phyloP scores from a whole-genome alignment of 495 filamentous ascomycete species.

The Mycothermus thermophilus region DNA sequence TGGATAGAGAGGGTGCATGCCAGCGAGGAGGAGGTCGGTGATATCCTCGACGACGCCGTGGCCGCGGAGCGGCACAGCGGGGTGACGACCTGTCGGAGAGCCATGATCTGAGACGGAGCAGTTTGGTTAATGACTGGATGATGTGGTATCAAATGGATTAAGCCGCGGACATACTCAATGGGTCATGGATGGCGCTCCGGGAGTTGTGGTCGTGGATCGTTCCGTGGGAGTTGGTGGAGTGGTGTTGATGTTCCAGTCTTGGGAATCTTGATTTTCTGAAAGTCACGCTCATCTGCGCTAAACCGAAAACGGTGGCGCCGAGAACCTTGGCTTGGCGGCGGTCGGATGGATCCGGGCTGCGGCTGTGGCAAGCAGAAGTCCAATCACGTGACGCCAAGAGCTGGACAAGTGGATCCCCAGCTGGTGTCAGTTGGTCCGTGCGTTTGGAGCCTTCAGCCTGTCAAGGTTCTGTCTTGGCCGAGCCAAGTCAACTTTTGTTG shows the following conservation, averaged over 20 bases:
- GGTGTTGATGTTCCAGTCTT: too few relatives aligned
- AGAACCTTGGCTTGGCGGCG: not conserved
- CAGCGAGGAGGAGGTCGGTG: conserved; percentile 5
- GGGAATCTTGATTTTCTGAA: conserved; percentile 6
- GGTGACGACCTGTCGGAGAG: conserved; percentile 13
- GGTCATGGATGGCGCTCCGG: conserved; percentile 10
- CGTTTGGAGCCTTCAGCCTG: not conserved
- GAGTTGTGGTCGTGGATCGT: too few relatives aligned
- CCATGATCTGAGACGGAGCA: too few relatives aligned
- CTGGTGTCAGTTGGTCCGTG: conserved; percentile 2
- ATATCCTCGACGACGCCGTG: conserved; percentile 8
- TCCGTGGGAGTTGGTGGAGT: too few relatives aligned
- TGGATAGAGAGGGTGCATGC: conserved; percentile 1
- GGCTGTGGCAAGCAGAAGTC: too few relatives aligned
- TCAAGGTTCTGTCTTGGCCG: too few relatives aligned
- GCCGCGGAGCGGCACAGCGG: conserved; percentile 17
- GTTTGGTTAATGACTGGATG: not conserved
- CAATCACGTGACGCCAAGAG: conserved; percentile 1
- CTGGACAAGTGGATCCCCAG: too few relatives aligned
- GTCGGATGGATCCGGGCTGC: not conserved
- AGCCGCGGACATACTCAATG: conserved; percentile 6
- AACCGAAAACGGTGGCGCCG: conserved; percentile 1
- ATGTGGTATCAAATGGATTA: too few relatives aligned
- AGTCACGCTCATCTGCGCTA: conserved; percentile 4
- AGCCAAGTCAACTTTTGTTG: conserved; percentile 8